Evolutionary conservation across 2,329 filamentous ascomycete species (phyloP).

Genomic region (Sporothrix inflata): DNA sequence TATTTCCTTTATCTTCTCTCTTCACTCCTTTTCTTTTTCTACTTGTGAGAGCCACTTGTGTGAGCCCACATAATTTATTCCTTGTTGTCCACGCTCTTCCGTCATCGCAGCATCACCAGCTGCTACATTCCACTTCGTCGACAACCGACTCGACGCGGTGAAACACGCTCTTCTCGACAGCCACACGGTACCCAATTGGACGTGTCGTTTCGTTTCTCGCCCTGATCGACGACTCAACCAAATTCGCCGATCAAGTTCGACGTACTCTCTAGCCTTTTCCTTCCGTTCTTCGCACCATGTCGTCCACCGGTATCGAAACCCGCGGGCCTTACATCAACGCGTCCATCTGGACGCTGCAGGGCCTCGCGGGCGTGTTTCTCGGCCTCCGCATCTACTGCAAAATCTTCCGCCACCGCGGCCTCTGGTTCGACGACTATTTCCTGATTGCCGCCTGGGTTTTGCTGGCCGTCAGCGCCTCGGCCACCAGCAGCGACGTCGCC

Average conservation of each 20-base stretch:
- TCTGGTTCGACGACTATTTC: conserved; percentile 40
- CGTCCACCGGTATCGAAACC: not conserved
- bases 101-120: not conserved
- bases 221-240: not conserved
- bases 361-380: conserved; percentile 35
- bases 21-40: not conserved
- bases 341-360: conserved; percentile 33
- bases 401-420: conserved; percentile 28
- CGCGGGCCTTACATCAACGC: conserved; percentile 31
- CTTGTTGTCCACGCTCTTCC: not conserved
- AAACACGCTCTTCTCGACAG: not conserved
- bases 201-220: conserved; percentile 8
- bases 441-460: conserved; percentile 37
- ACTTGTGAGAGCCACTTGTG: not conserved
- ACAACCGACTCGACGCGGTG: not conserved
- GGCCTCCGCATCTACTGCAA: conserved; percentile 39
- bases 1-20: not conserved
- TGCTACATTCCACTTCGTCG: not conserved
- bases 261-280: not conserved
- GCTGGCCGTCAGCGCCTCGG: conserved; percentile 23
- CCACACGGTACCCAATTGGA: not conserved
- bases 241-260: too few species aligned
- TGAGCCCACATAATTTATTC: not conserved
- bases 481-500: conserved; percentile 13
- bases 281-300: not conserved